Evolutionary conservation across 495 filamentous ascomycete genomes (phyloP).

Genomic region (Aspergillus sparsus): DNA sequence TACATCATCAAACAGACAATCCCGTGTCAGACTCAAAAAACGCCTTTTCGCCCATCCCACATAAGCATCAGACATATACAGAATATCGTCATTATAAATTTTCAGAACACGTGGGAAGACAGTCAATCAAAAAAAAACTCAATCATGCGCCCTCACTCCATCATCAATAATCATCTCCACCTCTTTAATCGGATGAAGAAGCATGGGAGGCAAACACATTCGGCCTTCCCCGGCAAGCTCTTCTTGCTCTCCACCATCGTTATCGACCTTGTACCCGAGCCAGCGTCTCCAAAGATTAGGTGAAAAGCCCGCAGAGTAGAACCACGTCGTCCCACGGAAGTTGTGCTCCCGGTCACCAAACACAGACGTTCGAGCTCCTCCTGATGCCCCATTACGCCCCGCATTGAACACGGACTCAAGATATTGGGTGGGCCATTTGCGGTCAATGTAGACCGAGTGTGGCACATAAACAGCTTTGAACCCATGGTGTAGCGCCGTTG

Average conservation of each 20-base stretch:
- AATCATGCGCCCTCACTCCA: conserved; percentile 23
- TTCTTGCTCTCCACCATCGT: conserved; percentile 81
- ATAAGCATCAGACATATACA: not conserved
- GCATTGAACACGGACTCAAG: conserved; percentile 83
- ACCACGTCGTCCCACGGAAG: conserved; percentile 87
- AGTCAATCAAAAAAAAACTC: not conserved
- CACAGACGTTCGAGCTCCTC: conserved; percentile 69
- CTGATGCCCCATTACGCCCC: conserved; percentile 76
- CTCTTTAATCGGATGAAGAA: conserved; percentile 91
- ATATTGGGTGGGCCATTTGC: conserved; percentile 79
- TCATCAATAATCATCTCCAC: conserved; percentile 74
- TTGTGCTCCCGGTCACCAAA: conserved; percentile 91
- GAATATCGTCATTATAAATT: not conserved
- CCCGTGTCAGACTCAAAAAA: not conserved
- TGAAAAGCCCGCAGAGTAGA: conserved; percentile 86
- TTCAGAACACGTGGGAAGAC: not conserved
- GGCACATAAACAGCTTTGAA: conserved; percentile 94
- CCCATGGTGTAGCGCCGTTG: conserved; percentile 85
- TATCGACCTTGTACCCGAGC: conserved; percentile 82
- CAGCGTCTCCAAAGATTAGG: conserved; percentile 82
- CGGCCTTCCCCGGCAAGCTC: conserved; percentile 76
- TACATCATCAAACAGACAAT: not conserved
- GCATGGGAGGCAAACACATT: conserved; percentile 91
- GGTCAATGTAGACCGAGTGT: conserved; percentile 88
- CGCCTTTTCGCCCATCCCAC: not conserved